Percentiles rank a stretch among this genome's conserved stretches.
phyloP scores from a whole-genome alignment of 2,329 filamentous ascomycete genomes.

The Diaporthe sp. region DNA sequence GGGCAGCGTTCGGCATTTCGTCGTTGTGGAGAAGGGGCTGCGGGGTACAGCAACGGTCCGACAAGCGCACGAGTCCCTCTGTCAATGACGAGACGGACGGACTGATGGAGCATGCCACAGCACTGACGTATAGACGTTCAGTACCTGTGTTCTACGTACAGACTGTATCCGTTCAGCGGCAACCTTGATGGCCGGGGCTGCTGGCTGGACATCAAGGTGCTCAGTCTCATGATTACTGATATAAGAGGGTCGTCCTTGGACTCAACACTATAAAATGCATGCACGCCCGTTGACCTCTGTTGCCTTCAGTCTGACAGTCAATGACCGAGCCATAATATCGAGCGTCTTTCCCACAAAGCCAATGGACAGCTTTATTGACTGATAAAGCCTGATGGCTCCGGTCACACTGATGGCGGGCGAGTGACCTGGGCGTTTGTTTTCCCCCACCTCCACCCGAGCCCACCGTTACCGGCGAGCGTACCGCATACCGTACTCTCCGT shows the following conservation, averaged over 20 bases:
- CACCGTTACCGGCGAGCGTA: constrained; percentile 6
- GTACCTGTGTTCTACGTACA: not conserved
- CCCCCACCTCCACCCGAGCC: not conserved
- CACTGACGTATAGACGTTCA: not conserved
- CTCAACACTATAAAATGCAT: not conserved
- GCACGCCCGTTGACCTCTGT: not conserved
- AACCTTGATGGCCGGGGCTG: not conserved
- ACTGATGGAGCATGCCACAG: not conserved
- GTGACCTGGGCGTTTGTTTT: constrained; percentile 11
- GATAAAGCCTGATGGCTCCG: not conserved
- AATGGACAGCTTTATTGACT: not conserved
- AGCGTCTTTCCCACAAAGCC: not conserved
- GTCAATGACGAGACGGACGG: not conserved
- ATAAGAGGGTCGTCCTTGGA: not conserved
- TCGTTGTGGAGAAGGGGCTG: not conserved
- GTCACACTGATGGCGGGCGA: not conserved
- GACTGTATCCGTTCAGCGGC: not conserved
- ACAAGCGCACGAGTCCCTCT: not conserved
- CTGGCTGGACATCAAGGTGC: constrained; percentile 21
- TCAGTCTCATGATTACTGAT: not conserved
- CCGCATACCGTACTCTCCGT: not conserved
- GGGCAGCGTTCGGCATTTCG: constrained; percentile 17
- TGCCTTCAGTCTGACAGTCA: not conserved
- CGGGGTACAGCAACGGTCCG: not conserved
- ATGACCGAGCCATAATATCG: not conserved